Evolutionary conservation across 306 rosid species (phyloP).

Genomic region (Betula pendula): DNA sequence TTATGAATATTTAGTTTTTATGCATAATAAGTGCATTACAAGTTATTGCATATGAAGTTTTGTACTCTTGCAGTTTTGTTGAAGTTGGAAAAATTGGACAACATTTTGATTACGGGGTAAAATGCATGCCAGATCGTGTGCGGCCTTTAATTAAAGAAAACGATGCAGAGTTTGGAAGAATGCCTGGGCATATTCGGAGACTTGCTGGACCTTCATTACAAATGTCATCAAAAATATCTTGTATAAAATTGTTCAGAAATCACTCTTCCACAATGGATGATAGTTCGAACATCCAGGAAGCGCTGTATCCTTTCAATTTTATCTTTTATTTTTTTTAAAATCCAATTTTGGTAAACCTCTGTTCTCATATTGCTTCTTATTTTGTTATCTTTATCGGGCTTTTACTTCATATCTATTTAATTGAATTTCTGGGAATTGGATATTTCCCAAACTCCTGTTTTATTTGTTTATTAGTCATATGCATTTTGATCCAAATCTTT

Average conservation of each 20-base stretch:
- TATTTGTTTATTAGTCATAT: background rate
- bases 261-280: constrained; percentile 33
- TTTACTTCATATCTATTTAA: background rate
- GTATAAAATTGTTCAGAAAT: constrained; percentile 57
- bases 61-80: constrained; percentile 55
- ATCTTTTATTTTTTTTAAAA: too few relatives aligned
- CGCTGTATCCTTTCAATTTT: constrained; percentile 79
- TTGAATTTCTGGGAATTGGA: background rate
- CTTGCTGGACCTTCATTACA: constrained; percentile 40
- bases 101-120: constrained; percentile 29
- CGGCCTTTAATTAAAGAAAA: constrained; percentile 43
- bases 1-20: background rate
- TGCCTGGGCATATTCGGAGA: constrained; percentile 52
- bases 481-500: background rate
- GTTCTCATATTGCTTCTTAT: background rate
- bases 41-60: constrained; percentile 42
- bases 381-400: background rate
- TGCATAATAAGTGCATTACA: constrained; percentile 30
- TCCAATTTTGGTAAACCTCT: background rate
- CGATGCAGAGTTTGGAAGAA: constrained; percentile 27
- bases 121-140: constrained; percentile 54
- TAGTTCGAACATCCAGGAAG: constrained; percentile 42
- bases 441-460: too few relatives aligned
- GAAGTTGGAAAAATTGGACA: constrained; percentile 58
- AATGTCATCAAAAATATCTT: constrained; percentile 65